Percentiles rank a stretch among this genome's conserved stretches.
phyloP scores from a whole-genome alignment of 352 stramenopile species.

The Phytophthora hibernalis region DNA sequence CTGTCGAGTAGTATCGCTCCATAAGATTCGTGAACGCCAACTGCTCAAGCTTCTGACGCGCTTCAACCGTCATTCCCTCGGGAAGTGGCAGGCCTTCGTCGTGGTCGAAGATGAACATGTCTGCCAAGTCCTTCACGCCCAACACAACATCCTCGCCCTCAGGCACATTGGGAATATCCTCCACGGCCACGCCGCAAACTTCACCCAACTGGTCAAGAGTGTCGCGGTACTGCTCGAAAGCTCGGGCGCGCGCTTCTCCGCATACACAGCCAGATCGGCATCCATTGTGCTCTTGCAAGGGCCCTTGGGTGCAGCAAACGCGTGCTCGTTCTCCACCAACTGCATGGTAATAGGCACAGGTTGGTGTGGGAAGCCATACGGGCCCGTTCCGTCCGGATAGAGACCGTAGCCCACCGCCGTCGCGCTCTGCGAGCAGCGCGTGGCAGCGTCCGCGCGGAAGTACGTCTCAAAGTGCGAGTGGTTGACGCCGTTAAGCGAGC shows the following conservation, averaged over 20 bases:
- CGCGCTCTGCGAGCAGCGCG: slow-evolving; percentile 83
- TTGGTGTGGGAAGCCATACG: slow-evolving; percentile 66
- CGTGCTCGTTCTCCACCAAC: slow-evolving; percentile 83
- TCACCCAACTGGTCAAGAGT: slow-evolving; percentile 61
- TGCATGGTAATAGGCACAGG: slow-evolving; percentile 89
- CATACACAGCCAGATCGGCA: slow-evolving; percentile 66
- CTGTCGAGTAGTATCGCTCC: slow-evolving; percentile 86
- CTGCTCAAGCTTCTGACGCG: slow-evolving; percentile 63
- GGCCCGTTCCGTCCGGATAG: slow-evolving; percentile 83
- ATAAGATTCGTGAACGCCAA: slow-evolving; percentile 87
- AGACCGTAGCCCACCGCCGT: slow-evolving; percentile 77
- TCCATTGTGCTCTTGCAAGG: slow-evolving; percentile 63
- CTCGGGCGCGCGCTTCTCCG: slow-evolving; percentile 55
- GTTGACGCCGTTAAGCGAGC: slow-evolving; percentile 72
- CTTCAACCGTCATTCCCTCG: slow-evolving; percentile 60
- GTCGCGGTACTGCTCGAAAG: slow-evolving; percentile 66
- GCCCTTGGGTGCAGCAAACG: slow-evolving; percentile 83
- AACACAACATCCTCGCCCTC: slow-evolving; percentile 78
- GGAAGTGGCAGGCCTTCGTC: slow-evolving; percentile 66
- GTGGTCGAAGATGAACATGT: slow-evolving; percentile 86
- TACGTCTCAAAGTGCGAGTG: slow-evolving; percentile 88
- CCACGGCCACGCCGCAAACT: slow-evolving; percentile 66
- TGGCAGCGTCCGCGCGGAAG: slow-evolving; percentile 83
- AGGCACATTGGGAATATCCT: slow-evolving; percentile 59
- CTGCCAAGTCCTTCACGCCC: slow-evolving; percentile 82